These are phyloP conservation scores for Fusarium drepaniforme DNA, from an alignment of 2,329 filamentous ascomycete genomes.

Conservation along the genomic window DNA sequence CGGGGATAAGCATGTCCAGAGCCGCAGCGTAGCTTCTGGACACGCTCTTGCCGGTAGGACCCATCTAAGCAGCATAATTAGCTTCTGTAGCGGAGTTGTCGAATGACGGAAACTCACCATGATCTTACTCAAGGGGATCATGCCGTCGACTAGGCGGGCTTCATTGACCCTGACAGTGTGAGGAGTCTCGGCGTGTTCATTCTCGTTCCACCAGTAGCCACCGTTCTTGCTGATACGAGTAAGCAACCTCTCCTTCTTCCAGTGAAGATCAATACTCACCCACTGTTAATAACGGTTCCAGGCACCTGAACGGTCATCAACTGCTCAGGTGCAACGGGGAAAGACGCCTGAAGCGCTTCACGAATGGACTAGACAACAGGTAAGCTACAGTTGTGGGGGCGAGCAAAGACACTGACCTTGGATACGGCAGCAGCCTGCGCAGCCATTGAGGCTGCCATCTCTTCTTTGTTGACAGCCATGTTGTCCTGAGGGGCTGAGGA, in stretches of 20 bases:
- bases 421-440: not conserved
- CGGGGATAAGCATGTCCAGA: not conserved
- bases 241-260: not conserved
- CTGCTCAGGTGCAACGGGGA: not conserved
- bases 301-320: not conserved
- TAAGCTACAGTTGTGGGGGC: not conserved
- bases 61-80: not conserved
- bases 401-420: not conserved
- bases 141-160: conserved; percentile 1
- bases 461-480: not conserved
- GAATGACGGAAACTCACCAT: not conserved
- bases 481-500: not conserved
- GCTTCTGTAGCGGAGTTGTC: not conserved
- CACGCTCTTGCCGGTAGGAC: conserved; percentile 2
- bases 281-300: not conserved
- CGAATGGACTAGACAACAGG: not conserved
- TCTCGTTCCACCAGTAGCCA: not conserved
- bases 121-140: conserved; percentile 3
- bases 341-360: not conserved
- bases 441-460: not conserved
- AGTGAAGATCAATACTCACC: not conserved
- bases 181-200: not conserved
- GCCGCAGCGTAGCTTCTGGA: conserved; percentile 1
- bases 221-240: not conserved
- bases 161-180: not conserved